Evolutionary conservation across 2,329 filamentous ascomycete genomes (phyloP).

Genomic region (Alternaria brassicicola): DNA sequence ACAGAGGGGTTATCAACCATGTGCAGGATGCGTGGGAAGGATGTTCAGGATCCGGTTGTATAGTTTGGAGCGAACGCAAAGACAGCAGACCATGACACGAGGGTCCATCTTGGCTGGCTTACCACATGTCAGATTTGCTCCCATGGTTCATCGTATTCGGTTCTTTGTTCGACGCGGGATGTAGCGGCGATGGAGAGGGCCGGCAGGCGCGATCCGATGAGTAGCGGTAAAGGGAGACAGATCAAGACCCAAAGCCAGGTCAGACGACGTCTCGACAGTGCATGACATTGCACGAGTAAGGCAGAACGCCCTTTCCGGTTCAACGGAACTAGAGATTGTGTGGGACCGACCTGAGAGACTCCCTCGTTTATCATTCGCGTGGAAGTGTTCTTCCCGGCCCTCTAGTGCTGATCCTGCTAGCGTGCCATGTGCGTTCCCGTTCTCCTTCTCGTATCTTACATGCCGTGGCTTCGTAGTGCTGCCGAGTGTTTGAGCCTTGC

Average conservation of each 20-base stretch:
- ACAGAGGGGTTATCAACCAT: background rate
- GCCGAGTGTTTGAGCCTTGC: conserved; percentile 1
- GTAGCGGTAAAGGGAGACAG: background rate
- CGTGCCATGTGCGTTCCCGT: conserved; percentile 16
- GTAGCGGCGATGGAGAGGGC: background rate
- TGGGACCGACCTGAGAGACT: background rate
- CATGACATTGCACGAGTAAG: background rate
- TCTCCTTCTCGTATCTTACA: background rate
- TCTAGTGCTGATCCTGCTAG: conserved; percentile 12
- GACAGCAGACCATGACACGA: background rate
- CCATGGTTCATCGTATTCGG: background rate
- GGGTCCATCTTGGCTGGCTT: background rate
- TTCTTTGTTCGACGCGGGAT: background rate
- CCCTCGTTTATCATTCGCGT: conserved; percentile 11
- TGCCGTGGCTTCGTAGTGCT: background rate
- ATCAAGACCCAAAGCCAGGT: background rate
- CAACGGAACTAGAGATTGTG: background rate
- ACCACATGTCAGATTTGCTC: background rate
- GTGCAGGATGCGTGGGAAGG: background rate
- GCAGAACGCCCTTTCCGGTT: conserved; percentile 1
- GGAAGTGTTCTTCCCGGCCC: conserved; percentile 2
- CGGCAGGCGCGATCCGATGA: background rate
- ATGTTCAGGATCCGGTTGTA: background rate
- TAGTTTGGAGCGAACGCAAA: background rate
- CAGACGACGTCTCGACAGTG: background rate